These are phyloP conservation scores for Cyberlindnera lachancei DNA, from an alignment of 805 yeast genomes.

Conservation along the genomic window DNA sequence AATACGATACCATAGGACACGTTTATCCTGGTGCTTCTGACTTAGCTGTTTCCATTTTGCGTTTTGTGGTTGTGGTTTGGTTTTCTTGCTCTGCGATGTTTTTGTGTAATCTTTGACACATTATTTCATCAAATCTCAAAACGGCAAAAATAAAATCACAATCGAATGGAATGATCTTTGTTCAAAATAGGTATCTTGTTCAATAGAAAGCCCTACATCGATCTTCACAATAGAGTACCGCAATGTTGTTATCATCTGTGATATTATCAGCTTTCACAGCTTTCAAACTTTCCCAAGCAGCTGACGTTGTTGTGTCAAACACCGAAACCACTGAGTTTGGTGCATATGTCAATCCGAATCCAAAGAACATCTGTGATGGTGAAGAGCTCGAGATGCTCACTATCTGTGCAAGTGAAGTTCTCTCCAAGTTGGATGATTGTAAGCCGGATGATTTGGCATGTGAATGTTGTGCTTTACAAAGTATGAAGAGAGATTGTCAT, in stretches of 20 bases:
- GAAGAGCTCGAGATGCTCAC: conserved; percentile 36
- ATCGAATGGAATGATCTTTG: too few species aligned
- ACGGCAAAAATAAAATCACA: too few species aligned
- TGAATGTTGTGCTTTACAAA: conserved; percentile 49
- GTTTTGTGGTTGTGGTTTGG: too few species aligned
- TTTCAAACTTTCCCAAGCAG: not conserved
- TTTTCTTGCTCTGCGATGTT: too few species aligned
- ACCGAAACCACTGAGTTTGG: conserved; percentile 28
- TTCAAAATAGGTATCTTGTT: too few species aligned
- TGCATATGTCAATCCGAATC: conserved; percentile 39
- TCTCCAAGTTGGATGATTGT: conserved; percentile 40
- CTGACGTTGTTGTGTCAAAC: conserved; percentile 13
- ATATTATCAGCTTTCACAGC: conserved; percentile 1
- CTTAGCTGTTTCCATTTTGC: too few species aligned
- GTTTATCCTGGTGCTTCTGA: too few species aligned
- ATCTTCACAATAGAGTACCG: too few species aligned
- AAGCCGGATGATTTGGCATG: conserved; percentile 48
- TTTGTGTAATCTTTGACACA: too few species aligned
- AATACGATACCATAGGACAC: too few species aligned
- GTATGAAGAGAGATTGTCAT: conserved; percentile 37
- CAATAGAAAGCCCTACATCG: too few species aligned
- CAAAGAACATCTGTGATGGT: conserved; percentile 37
- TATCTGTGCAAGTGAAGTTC: conserved; percentile 39
- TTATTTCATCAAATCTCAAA: too few species aligned
- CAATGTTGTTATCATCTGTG: conserved; percentile 11